phyloP scores from a whole-genome alignment of 2,329 filamentous ascomycete species.

The Volutella citrinella region DNA sequence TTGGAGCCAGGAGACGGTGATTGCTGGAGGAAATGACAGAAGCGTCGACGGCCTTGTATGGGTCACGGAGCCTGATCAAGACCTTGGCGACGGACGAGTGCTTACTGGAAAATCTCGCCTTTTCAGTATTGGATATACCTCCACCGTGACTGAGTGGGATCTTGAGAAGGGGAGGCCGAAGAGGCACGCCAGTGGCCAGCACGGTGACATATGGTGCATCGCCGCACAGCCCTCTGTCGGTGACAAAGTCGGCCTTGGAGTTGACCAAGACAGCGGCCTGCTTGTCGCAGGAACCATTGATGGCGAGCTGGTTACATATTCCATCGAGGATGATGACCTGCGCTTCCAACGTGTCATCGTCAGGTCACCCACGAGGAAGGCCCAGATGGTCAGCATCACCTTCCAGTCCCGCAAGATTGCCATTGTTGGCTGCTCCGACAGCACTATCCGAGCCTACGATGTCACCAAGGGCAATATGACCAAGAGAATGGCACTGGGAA shows the following conservation, averaged over 20 bases:
- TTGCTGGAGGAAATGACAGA: slow-evolving; percentile 78
- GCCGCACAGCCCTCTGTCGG: slow-evolving; percentile 68
- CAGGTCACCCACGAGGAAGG: slow-evolving; percentile 76
- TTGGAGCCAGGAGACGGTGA: slow-evolving; percentile 88
- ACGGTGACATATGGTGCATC: slow-evolving; percentile 96
- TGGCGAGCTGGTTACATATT: slow-evolving; percentile 82
- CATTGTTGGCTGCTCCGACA: slow-evolving; percentile 93
- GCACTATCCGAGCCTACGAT: slow-evolving; percentile 89
- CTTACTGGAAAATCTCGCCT: slow-evolving; percentile 73
- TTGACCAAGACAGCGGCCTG: slow-evolving; percentile 45
- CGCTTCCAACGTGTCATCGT: slow-evolving; percentile 75
- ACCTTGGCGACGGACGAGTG: slow-evolving; percentile 58
- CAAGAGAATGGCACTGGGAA: slow-evolving; percentile 81
- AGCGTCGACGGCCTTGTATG: slow-evolving; percentile 89
- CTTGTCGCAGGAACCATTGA: slow-evolving; percentile 88
- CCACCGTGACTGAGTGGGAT: slow-evolving; percentile 93
- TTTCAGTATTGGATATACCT: slow-evolving; percentile 95
- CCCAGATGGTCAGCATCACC: slow-evolving; percentile 84
- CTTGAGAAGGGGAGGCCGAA: slow-evolving; percentile 73
- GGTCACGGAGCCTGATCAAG: slow-evolving; percentile 80
- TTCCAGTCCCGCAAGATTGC: slow-evolving; percentile 83
- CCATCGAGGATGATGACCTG: slow-evolving; percentile 80
- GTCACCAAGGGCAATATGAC: slow-evolving; percentile 73
- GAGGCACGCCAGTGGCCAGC: slow-evolving; percentile 84
- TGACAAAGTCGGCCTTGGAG: slow-evolving; percentile 18